These are phyloP conservation scores for Tricholoma flavovirens DNA, from an alignment of 768 basidiomycete genomes.

Conservation along the genomic window DNA sequence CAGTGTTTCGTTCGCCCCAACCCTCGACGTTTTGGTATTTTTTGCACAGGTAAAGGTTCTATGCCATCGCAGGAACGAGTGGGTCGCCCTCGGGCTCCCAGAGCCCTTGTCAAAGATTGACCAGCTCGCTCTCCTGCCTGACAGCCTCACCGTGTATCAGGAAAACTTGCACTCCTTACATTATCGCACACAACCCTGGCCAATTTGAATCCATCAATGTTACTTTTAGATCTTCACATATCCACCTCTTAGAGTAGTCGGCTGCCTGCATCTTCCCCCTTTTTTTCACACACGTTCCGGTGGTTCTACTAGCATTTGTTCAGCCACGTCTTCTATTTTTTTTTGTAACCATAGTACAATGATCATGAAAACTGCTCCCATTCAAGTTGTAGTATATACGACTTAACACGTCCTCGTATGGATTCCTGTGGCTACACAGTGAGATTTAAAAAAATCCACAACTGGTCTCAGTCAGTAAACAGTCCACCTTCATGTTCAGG, in stretches of 20 bases:
- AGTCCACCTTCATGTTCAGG: conserved; percentile 24
- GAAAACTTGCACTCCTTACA: neutral
- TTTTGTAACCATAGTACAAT: neutral
- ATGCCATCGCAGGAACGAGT: conserved; percentile 18
- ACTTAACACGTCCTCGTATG: neutral
- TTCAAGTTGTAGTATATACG: too few species aligned
- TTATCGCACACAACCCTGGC: too few species aligned
- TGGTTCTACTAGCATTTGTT: neutral
- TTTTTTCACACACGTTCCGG: neutral
- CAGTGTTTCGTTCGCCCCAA: conserved; percentile 22
- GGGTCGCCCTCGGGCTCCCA: conserved; percentile 5
- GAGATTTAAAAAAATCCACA: neutral
- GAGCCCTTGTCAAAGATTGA: conserved; percentile 9
- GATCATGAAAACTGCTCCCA: neutral
- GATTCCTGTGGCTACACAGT: neutral
- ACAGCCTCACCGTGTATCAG: too few species aligned
- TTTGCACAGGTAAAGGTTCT: conserved; percentile 32
- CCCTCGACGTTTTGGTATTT: conserved; percentile 33
- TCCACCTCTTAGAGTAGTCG: neutral
- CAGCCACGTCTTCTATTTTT: neutral
- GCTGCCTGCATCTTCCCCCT: neutral
- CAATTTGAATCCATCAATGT: neutral
- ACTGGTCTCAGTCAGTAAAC: conserved; percentile 23
- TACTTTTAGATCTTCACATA: neutral
- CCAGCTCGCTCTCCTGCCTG: neutral